Conservation (phyloP, 2,329 filamentous ascomycete genomes). For the Clarireedia paspali region DNA sequence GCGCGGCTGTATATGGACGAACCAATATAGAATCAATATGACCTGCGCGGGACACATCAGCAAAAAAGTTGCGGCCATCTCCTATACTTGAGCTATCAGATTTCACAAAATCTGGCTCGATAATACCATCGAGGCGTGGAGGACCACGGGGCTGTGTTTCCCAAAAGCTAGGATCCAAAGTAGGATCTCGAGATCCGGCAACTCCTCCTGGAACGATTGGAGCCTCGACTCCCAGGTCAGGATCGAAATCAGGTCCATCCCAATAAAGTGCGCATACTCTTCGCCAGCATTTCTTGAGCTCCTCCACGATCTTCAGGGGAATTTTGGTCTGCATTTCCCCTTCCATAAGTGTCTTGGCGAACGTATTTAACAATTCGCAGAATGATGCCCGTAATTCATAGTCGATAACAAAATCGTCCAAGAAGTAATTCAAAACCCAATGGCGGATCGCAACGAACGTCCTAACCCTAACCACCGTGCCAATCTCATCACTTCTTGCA, state of each 20-base stretch:
- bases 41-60: slow-evolving; percentile 39
- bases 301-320: slow-evolving; percentile 77
- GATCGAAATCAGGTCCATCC: slow-evolving; percentile 64
- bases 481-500: slow-evolving; percentile 69
- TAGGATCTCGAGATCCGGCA: slow-evolving; percentile 50
- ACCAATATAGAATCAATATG: slow-evolving; percentile 41
- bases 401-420: slow-evolving; percentile 83
- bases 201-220: slow-evolving; percentile 72
- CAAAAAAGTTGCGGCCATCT: slow-evolving; percentile 36
- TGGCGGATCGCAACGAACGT: slow-evolving; percentile 93
- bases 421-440: slow-evolving; percentile 97
- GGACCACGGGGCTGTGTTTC: slow-evolving; percentile 35
- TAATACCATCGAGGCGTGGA: slow-evolving; percentile 38
- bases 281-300: slow-evolving; percentile 96
- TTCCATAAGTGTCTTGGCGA: slow-evolving; percentile 47
- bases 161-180: slow-evolving; percentile 48
- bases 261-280: slow-evolving; percentile 84
- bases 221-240: slow-evolving; percentile 51
- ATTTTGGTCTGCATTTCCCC: slow-evolving; percentile 40
- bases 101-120: slow-evolving; percentile 28
- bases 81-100: slow-evolving; percentile 13
- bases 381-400: slow-evolving; percentile 68
- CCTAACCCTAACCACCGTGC: slow-evolving; percentile 88
- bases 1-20: slow-evolving; percentile 15
- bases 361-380: slow-evolving; percentile 70